Evolutionary conservation across 805 yeast genomes (phyloP), one percentile per base, ranked within the genome.

Genomic region (Isabelozyma gotoi): DNA sequence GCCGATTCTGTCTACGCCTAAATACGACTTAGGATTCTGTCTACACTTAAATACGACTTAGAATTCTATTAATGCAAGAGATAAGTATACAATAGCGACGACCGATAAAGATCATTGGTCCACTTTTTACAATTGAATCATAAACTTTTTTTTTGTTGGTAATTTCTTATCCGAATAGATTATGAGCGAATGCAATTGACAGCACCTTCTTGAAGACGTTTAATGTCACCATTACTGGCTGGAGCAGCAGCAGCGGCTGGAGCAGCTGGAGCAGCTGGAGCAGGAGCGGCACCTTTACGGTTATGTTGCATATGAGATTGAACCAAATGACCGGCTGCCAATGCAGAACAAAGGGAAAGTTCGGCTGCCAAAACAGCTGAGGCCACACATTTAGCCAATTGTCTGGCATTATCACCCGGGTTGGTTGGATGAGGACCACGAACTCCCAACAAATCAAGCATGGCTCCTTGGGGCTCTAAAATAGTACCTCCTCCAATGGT

Each of bases 401-500:
- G 95, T 60, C 95, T 82, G 15, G 99, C 95, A 67, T 94, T 94
- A 41, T 83, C 87, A 54, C 99, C 99, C 1, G 99, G 98, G 41
- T 76, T 80, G 4, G 91, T 84, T 32, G 96, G 86, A 63, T 91
- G 96, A 4, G 99, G 97, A 3, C 99, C 99, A 55, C 87, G 82
- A 38, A 94, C 96, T 32, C 98, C 97, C 49, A 94, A 76, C 52
- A 94, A 73, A 57, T 94, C 98, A 46, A 94, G 76, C 96, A 94
- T 89, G 17, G 98, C 88, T 40, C 91, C 87, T 71, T 94, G 99
- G 34, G 99, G 97, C 60, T 88, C 98, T 57, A 94, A 78, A 50
- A 94, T 88, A 3, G 99, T 94, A 62, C 99, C 99, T 51, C 99
- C 99, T 45, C 99, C 99, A 66, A 94, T 90, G 2, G 99, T 94